Conservation (phyloP, 345 rosid species). For the Salix dunnii region DNA sequence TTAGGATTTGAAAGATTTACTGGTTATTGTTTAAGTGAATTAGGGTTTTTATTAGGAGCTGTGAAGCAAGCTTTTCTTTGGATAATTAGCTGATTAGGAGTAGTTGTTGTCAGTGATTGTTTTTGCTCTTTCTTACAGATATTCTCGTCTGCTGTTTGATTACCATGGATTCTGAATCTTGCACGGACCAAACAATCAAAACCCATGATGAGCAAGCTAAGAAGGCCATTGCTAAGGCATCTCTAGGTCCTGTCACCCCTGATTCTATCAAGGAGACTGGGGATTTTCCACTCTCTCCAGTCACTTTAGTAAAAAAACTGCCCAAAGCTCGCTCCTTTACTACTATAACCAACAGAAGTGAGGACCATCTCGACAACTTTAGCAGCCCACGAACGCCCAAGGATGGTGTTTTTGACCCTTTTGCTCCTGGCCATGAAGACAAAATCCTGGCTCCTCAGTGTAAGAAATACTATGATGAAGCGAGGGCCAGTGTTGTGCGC, state of each 20-base stretch:
- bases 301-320: conserved; percentile 19
- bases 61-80: not conserved
- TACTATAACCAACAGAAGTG: conserved; percentile 6
- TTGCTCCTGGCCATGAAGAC: conserved; percentile 45
- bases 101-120: not conserved
- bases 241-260: conserved; percentile 40
- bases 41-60: not conserved
- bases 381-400: conserved; percentile 41
- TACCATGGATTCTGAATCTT: conserved; percentile 28
- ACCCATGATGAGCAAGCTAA: conserved; percentile 3
- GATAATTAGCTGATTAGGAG: not conserved
- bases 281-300: conserved; percentile 36
- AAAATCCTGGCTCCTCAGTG: conserved; percentile 38
- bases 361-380: conserved; percentile 2
- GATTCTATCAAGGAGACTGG: conserved; percentile 39
- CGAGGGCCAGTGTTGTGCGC: conserved; percentile 37
- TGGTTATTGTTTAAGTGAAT: not conserved
- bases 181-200: not conserved
- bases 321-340: conserved; percentile 16
- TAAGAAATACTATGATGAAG: conserved; percentile 36
- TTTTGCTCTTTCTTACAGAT: conserved; percentile 13
- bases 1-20: not conserved
- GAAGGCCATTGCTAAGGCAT: conserved; percentile 12
- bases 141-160: not conserved
- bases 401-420: conserved; percentile 51